These are phyloP conservation scores for Podila horticola DNA, from an alignment of 192 early-diverging fungal genomes.

Conservation along the genomic window DNA sequence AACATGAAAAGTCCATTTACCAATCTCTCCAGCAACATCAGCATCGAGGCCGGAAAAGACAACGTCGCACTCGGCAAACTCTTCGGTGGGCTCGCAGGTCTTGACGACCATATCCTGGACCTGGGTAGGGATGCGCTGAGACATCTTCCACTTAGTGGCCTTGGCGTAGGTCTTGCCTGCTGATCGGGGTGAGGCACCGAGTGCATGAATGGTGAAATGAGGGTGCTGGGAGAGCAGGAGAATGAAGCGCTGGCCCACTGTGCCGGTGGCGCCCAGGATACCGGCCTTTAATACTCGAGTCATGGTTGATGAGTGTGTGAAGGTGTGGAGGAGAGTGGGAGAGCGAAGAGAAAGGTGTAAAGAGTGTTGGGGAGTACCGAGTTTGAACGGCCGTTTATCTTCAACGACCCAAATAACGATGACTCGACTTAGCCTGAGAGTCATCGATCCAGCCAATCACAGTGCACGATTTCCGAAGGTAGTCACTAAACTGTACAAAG, in stretches of 20 bases:
- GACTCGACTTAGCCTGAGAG: no score
- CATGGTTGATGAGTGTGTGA: conserved; percentile 9
- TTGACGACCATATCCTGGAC: conserved; percentile 69
- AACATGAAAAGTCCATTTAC: conserved; percentile 34
- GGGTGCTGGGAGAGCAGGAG: conserved; percentile 89
- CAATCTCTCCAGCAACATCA: conserved; percentile 92
- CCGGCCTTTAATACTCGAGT: conserved; percentile 72
- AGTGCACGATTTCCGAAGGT: no score
- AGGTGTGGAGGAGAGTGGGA: not conserved
- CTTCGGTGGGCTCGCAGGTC: conserved; percentile 73
- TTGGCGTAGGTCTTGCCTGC: conserved; percentile 86
- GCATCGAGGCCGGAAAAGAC: conserved; percentile 97
- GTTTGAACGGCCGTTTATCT: no score
- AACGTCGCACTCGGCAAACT: conserved; percentile 85
- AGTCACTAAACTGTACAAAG: no score
- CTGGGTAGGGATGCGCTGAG: conserved; percentile 72
- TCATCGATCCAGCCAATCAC: no score
- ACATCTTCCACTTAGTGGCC: conserved; percentile 91
- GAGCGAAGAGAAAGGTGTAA: not conserved
- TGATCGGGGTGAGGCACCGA: conserved; percentile 92
- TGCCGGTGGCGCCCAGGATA: conserved; percentile 97
- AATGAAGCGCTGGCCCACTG: conserved; percentile 98
- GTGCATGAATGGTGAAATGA: conserved; percentile 83
- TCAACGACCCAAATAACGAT: no score
- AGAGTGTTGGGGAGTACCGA: no score